These are phyloP conservation scores for Sarcodon sp. DNA, from an alignment of 768 basidiomycete species.

Conservation along the genomic window DNA sequence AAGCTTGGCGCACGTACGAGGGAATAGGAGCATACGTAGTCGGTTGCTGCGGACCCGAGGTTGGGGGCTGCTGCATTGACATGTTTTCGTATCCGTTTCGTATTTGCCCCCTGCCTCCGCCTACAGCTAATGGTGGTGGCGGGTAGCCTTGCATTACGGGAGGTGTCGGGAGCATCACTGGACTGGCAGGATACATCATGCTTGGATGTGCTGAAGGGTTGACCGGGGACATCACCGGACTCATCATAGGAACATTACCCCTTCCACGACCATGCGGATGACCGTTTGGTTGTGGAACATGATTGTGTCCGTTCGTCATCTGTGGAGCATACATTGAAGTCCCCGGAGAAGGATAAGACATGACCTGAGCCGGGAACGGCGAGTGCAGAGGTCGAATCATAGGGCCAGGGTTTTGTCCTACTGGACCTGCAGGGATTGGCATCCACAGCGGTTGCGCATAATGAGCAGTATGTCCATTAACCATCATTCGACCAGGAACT, in stretches of 20 bases:
- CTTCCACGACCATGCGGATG: slow-evolving; percentile 28
- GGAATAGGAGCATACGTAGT: too few species aligned
- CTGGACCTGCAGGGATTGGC: slow-evolving; percentile 26
- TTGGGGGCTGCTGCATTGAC: slow-evolving; percentile 13
- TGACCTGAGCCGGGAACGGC: slow-evolving; percentile 52
- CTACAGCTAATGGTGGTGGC: slow-evolving; percentile 5
- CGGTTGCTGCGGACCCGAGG: slow-evolving; percentile 4
- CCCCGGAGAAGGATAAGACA: slow-evolving; percentile 50
- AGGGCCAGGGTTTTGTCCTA: slow-evolving; percentile 31
- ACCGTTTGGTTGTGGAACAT: slow-evolving; percentile 25
- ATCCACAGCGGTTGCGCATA: slow-evolving; percentile 62
- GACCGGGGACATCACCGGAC: slow-evolving; percentile 57
- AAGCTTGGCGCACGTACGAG: too few species aligned
- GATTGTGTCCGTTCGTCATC: slow-evolving; percentile 22
- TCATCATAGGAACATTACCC: slow-evolving; percentile 39
- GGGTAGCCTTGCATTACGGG: slow-evolving; percentile 3
- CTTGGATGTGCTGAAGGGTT: slow-evolving; percentile 46
- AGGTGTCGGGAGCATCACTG: slow-evolving; percentile 18
- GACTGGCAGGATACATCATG: slow-evolving; percentile 40
- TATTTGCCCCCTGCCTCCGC: slow-evolving; percentile 24
- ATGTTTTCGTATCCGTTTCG: slow-evolving; percentile 15
- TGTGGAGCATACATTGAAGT: slow-evolving; percentile 32
- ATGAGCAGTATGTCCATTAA: slow-evolving; percentile 48
- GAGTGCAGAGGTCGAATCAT: slow-evolving; percentile 47
- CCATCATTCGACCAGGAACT: slow-evolving; percentile 44